Evolutionary conservation across 805 yeast species (phyloP).

Genomic region (Cyberlindnera sargentensis): DNA sequence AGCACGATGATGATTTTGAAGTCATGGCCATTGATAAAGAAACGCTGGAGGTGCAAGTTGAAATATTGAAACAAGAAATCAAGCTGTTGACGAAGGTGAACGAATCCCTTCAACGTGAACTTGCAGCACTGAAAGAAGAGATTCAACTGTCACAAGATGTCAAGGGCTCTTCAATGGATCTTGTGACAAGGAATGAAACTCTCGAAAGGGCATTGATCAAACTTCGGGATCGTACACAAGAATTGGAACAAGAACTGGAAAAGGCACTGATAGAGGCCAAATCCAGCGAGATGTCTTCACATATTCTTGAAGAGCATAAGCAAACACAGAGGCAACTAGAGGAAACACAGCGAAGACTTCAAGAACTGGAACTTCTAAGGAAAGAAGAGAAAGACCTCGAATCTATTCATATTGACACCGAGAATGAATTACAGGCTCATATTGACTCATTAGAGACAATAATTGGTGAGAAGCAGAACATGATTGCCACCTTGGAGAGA

Average conservation of each 20-base stretch:
- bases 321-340: conserved; percentile 29
- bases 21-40: conserved; percentile 38
- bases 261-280: conserved; percentile 18
- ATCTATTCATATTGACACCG: conserved; percentile 34
- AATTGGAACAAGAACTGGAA: conserved; percentile 26
- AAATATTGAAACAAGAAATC: conserved; percentile 22
- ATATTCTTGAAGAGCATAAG: conserved; percentile 27
- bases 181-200: conserved; percentile 26
- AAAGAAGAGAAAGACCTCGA: conserved; percentile 44
- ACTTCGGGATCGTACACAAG: conserved; percentile 25
- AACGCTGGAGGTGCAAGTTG: conserved; percentile 30
- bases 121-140: conserved; percentile 13
- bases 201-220: conserved; percentile 36
- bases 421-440: conserved; percentile 35
- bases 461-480: conserved; percentile 11
- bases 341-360: conserved; percentile 30
- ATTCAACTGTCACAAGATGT: conserved; percentile 12
- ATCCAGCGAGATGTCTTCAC: conserved; percentile 28
- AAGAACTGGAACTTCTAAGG: conserved; percentile 43
- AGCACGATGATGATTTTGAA: conserved; percentile 27
- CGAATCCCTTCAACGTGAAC: conserved; percentile 3
- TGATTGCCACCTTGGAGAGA: conserved; percentile 6
- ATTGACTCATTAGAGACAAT: conserved; percentile 24
- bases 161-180: not conserved
- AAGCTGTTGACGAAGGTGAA: conserved; percentile 5